Evolutionary conservation across 2,329 filamentous ascomycete genomes (phyloP).

Genomic region (Diaporthe nobilis): DNA sequence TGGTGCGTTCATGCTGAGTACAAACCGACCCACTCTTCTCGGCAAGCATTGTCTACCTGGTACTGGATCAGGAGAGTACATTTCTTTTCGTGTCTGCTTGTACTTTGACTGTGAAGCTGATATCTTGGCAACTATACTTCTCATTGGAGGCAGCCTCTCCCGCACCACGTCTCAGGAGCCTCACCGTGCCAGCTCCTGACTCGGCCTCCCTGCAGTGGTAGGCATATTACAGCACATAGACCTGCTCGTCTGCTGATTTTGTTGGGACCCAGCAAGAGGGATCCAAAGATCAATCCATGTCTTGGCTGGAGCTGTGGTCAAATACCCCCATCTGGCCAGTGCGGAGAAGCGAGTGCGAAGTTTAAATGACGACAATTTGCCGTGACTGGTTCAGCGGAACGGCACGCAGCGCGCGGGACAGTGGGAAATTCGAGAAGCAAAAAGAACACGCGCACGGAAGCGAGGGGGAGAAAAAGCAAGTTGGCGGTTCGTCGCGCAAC

Average conservation of each 20-base stretch:
- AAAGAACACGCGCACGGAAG: conserved; percentile 15
- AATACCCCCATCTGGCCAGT: neutral
- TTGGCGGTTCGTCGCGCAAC: conserved; percentile 18
- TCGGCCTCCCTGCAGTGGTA: conserved; percentile 27
- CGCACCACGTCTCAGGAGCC: conserved; percentile 12
- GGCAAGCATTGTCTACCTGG: conserved; percentile 8
- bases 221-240: neutral
- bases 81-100: conserved; percentile 1
- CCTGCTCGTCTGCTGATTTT: neutral
- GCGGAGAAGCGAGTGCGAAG: conserved; percentile 31
- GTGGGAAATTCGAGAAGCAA: conserved; percentile 29
- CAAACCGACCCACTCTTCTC: conserved; percentile 9
- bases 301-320: conserved; percentile 6
- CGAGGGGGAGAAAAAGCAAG: conserved; percentile 23
- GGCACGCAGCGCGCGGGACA: conserved; percentile 34
- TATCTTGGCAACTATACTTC: conserved; percentile 5
- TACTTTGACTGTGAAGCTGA: conserved; percentile 16
- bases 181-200: conserved; percentile 30
- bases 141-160: conserved; percentile 28
- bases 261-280: conserved; percentile 7
- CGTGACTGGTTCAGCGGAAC: conserved; percentile 32
- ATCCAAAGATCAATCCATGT: neutral
- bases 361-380: conserved; percentile 32
- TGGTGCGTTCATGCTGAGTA: conserved; percentile 1
- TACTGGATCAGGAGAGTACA: conserved; percentile 17